These are phyloP conservation scores for Tricholoma sp. DNA, from an alignment of 768 basidiomycete genomes.

Conservation along the genomic window DNA sequence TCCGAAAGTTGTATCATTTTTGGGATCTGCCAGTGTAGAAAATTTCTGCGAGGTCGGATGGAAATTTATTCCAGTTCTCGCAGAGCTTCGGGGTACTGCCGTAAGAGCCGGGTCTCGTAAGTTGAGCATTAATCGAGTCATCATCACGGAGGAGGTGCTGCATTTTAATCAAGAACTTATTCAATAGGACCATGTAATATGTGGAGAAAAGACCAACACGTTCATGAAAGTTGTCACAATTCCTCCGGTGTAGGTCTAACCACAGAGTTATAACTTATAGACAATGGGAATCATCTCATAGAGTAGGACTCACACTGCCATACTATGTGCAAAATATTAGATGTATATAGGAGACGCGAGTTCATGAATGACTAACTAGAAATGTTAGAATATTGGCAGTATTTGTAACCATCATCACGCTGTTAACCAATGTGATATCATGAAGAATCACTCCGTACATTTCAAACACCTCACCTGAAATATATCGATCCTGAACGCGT, in stretches of 20 bases:
- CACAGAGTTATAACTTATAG: neutral
- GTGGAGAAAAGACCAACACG: neutral
- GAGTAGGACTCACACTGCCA: neutral
- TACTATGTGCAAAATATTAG: neutral
- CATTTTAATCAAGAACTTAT: neutral
- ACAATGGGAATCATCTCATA: neutral
- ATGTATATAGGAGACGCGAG: neutral
- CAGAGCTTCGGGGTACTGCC: neutral
- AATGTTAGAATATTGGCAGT: constrained; percentile 1
- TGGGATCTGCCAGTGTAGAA: neutral
- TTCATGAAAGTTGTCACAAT: constrained; percentile 2
- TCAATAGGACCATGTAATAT: neutral
- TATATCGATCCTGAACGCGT: neutral
- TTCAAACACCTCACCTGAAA: neutral
- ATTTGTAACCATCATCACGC: constrained; percentile 1
- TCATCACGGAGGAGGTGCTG: constrained; percentile 2
- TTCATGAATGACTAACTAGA: neutral
- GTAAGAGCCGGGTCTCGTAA: neutral
- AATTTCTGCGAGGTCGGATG: neutral
- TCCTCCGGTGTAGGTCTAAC: neutral
- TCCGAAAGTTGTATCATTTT: neutral
- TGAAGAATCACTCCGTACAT: neutral
- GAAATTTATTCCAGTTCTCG: neutral
- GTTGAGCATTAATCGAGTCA: constrained; percentile 5
- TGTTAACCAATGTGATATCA: neutral